Evolutionary conservation across 306 rosid genomes (phyloP), one percentile per base, ranked within the genome.

Genomic region (Calophaca sinica): DNA sequence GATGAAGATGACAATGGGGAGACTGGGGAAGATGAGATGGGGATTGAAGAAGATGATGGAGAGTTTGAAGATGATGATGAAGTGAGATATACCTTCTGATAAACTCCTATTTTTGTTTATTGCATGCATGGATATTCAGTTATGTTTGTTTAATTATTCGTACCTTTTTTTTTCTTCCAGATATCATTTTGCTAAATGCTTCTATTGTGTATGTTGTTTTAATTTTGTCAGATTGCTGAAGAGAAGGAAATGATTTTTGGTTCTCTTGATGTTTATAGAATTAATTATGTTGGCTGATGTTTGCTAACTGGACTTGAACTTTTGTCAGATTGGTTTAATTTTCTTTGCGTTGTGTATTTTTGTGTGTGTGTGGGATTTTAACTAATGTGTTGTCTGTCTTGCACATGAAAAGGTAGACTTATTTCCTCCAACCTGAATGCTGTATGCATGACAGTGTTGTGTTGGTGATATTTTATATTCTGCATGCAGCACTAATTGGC

Each of bases 1-100:
- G 92, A 85, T 5, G 98, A 90, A 36, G 94, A 93, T 74, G 98
- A 90, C 53, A 87, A 86, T 45, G 96, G 91, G 31, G 98, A 90
- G 90, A 90, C 94, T 9, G 96, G 94, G 0, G 96, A 93, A 69
- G 98, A 90, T 32, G 96, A 80, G 81, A 79, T 79, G 57, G 90
- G 87, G 3, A 80, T 82, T 1, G 94, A 88, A 33, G 89, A 61
- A 6, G 97, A 83, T 7, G 97, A 83, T 46, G 91, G 81, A 8
- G 96, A 81, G 51, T 86, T 79, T 81, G 96, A 90, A 64, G 97
- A 89, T 14, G 92, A 87, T 1, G 96, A 93, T 35, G 98, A 92
- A 87, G 98, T 93, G 88, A 90, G 91, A 59, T 78, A 79, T n/a
- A 28, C 53, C 33, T 80, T 72, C 61, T 60, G 1, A 59, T 7